Percentiles rank a stretch among this genome's conserved stretches.
Conservation (phyloP, 2,329 filamentous ascomycete genomes). For the Sphaerulina populicola region DNA sequence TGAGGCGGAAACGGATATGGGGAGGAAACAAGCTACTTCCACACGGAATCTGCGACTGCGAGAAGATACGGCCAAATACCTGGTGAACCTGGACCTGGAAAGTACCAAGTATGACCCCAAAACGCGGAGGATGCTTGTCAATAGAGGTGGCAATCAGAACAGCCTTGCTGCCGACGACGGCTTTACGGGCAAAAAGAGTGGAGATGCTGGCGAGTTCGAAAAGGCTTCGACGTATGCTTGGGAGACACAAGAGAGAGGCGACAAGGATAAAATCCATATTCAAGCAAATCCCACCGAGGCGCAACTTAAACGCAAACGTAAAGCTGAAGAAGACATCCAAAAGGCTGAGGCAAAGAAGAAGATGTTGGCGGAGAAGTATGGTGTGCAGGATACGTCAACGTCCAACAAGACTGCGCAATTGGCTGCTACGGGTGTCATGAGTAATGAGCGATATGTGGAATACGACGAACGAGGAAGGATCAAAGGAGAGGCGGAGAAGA, state of each 20-base stretch:
- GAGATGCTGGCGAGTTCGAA: constrained; percentile 89
- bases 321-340: constrained; percentile 61
- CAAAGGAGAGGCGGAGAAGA: constrained; percentile 72
- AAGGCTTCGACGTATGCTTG: constrained; percentile 83
- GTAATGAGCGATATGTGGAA: constrained; percentile 82
- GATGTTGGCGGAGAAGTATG: constrained; percentile 72
- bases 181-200: constrained; percentile 69
- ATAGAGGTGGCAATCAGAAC: constrained; percentile 74
- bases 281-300: constrained; percentile 96
- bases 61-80: constrained; percentile 95
- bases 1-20: constrained; percentile 94
- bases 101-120: constrained; percentile 98
- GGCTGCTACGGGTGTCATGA: constrained; percentile 60
- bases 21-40: constrained; percentile 79
- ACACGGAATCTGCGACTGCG: constrained; percentile 84
- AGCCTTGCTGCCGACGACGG: constrained; percentile 85
- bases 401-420: constrained; percentile 46
- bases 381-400: constrained; percentile 55
- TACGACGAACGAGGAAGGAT: constrained; percentile 85
- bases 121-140: constrained; percentile 62
- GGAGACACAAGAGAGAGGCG: constrained; percentile 81
- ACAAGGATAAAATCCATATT: constrained; percentile 73
- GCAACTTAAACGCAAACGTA: constrained; percentile 72
- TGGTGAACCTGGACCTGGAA: constrained; percentile 88
- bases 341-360: constrained; percentile 61